Base-by-base conservation (phyloP, 2,329 filamentous ascomycete genomes). In the Aaosphaeria arxii region DNA sequence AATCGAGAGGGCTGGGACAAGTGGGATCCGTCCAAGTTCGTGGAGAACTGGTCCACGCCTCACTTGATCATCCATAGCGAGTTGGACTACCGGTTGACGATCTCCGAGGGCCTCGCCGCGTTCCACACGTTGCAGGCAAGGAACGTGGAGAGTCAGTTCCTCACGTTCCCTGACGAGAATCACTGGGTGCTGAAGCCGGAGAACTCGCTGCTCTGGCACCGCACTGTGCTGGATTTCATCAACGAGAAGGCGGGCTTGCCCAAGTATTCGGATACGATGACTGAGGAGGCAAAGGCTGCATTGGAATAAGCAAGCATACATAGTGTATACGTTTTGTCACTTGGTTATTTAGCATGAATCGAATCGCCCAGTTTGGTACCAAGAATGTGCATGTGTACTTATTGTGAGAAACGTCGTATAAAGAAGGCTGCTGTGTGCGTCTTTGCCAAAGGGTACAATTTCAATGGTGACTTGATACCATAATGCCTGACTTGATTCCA, bases 141-240 rank as follows among this genome's bases (percentile, higher is more conserved):
- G 45, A 84, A 84, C 0, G 79, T 95, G 1, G 85, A 88, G 17
- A 94, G 88, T 67, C 84, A 86, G 55, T 83, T 95, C 55, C 64
- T 95, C 56, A 86, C 84, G 17, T 96, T 95, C 65, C 88, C 89
- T 0, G 90, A 89, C 62, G 87, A 90, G 69, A 83, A 85, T 44
- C 85, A 88, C 59, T 87, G 89, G 89, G 91, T 96, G 4, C 65
- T 96, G 46, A 95, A 96, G 67, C 89, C 87, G 0, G 92, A 96
- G 71, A 97, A 97, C 69, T 88, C 85, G 4, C 74, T 96, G 13
- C 79, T 95, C 17, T 97, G 94, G 94, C 91, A 97, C 63, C 81
- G 81, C 47, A 88, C 90, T 49, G 91, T 97, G 11, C 65, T 96
- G 30, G 83, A 83, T 47, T 96, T 88, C 84, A 83, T 87, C 56